phyloP scores from a whole-genome alignment of 2,329 filamentous ascomycete genomes.

The Aaosphaeria arxii region DNA sequence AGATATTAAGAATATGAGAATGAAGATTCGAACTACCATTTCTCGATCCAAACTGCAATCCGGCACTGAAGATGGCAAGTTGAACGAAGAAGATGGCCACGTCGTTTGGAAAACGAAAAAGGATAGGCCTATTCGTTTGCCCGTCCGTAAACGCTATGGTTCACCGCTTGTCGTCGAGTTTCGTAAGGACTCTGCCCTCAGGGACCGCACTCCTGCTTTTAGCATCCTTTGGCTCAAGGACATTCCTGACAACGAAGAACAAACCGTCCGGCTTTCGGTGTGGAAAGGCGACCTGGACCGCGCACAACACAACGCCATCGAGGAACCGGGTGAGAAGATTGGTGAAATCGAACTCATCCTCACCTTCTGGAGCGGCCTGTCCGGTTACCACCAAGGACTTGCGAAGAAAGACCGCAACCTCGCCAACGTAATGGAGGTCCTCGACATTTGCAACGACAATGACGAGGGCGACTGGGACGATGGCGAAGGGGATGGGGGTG shows the following conservation, averaged over 20 bases:
- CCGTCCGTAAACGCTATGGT: constrained; percentile 61
- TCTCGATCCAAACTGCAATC: constrained; percentile 59
- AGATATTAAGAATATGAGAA: constrained; percentile 48
- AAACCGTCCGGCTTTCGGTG: constrained; percentile 57
- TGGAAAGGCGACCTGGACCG: constrained; percentile 65
- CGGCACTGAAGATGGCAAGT: constrained; percentile 21
- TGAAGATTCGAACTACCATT: constrained; percentile 61
- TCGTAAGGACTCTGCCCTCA: constrained; percentile 52
- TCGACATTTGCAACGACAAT: constrained; percentile 60
- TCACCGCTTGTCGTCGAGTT: constrained; percentile 58
- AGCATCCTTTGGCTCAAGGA: constrained; percentile 67
- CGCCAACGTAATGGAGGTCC: constrained; percentile 60
- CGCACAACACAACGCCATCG: constrained; percentile 47
- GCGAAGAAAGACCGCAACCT: constrained; percentile 56
- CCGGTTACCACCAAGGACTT: constrained; percentile 56
- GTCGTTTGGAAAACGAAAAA: constrained; percentile 54
- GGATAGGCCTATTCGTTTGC: constrained; percentile 48
- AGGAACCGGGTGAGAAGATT: constrained; percentile 55
- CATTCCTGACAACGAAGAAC: constrained; percentile 65
- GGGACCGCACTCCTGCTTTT: constrained; percentile 59
- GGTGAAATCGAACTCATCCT: constrained; percentile 58
- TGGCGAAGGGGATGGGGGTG: constrained; percentile 34
- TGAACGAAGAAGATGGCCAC: constrained; percentile 30
- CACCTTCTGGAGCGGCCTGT: constrained; percentile 61
- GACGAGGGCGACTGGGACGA: constrained; percentile 38